Percentiles rank a stretch among this genome's conserved stretches.
Conservation (phyloP, 495 filamentous ascomycete species). For the Xylaria curta region DNA sequence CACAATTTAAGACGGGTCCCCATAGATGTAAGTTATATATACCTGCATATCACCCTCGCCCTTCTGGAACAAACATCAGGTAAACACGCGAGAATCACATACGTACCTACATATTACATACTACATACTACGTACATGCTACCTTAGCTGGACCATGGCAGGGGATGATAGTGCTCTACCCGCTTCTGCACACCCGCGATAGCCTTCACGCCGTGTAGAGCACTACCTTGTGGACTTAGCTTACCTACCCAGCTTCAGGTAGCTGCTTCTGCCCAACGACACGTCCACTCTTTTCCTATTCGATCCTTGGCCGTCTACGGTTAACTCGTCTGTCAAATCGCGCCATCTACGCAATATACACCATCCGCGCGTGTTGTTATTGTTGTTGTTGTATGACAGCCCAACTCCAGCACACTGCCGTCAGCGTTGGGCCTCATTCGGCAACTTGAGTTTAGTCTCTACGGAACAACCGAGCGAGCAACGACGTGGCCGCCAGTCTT, state of each 20-base stretch:
- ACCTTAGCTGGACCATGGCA: constrained; percentile 29
- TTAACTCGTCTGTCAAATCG: constrained; percentile 18
- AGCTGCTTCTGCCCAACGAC: constrained; percentile 30
- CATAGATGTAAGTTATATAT: constrained; percentile 29
- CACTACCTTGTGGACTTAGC: constrained; percentile 27
- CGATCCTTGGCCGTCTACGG: constrained; percentile 23
- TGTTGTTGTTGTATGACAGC: constrained; percentile 29
- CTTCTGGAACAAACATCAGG: constrained; percentile 24
- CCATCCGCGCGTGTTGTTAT: constrained; percentile 21
- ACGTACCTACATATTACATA: constrained; percentile 30
- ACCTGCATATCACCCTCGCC: constrained; percentile 28
- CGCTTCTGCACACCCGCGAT: constrained; percentile 31
- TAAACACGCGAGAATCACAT: constrained; percentile 30
- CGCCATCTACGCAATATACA: constrained; percentile 24
- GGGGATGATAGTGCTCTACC: constrained; percentile 28
- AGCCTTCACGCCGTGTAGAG: constrained; percentile 27
- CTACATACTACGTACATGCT: constrained; percentile 29
- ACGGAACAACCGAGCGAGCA: constrained; percentile 22
- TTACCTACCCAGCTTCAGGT: constrained; percentile 30
- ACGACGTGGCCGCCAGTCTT: constrained; percentile 35
- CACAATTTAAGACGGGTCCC: constrained; percentile 25
- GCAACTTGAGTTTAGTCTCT: constrained; percentile 25
- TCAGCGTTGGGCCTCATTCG: constrained; percentile 31
- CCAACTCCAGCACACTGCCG: constrained; percentile 27
- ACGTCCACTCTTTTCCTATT: constrained; percentile 25